Evolutionary conservation across 2,329 filamentous ascomycete species (phyloP).

Genomic region (Tolypocladium guangdongense): DNA sequence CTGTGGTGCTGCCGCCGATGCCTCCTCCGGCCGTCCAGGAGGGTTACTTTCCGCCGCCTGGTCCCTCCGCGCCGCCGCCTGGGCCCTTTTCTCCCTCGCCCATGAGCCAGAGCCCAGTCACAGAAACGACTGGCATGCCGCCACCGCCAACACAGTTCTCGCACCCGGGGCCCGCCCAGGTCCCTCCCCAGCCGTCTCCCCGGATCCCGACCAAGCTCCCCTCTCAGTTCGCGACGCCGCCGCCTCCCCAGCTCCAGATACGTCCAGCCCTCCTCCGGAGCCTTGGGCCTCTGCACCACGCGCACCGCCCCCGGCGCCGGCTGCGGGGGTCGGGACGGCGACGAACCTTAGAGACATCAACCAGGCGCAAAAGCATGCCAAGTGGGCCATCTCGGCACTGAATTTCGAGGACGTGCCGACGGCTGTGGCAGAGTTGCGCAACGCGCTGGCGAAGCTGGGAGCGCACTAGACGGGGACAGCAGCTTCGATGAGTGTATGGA

Average conservation of each 20-base stretch:
- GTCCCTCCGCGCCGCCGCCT: conserved; percentile 3
- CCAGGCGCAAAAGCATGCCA: conserved; percentile 86
- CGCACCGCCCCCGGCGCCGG: background rate
- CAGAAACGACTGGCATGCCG: background rate
- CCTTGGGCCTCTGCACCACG: conserved; percentile 6
- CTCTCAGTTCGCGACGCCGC: conserved; percentile 11
- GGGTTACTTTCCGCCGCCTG: conserved; percentile 22
- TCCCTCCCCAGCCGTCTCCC: conserved; percentile 17
- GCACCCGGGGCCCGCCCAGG: conserved; percentile 1
- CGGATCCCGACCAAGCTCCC: conserved; percentile 15
- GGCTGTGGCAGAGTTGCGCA: conserved; percentile 72
- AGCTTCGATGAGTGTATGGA: background rate
- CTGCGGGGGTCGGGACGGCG: conserved; percentile 3
- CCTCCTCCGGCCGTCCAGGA: conserved; percentile 13
- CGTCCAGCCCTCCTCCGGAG: conserved; percentile 1
- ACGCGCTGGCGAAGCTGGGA: conserved; percentile 61
- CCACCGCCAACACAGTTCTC: background rate
- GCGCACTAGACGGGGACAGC: conserved; percentile 26
- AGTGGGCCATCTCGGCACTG: conserved; percentile 91
- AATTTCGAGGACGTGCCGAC: conserved; percentile 95
- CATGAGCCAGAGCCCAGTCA: conserved; percentile 16
- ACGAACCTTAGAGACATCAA: conserved; percentile 48
- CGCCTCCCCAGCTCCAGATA: conserved; percentile 7
- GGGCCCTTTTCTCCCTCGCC: conserved; percentile 24
- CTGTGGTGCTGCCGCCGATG: conserved; percentile 12